Conservation (phyloP, 2,329 filamentous ascomycete genomes). For the Aspergillus bombycis region DNA sequence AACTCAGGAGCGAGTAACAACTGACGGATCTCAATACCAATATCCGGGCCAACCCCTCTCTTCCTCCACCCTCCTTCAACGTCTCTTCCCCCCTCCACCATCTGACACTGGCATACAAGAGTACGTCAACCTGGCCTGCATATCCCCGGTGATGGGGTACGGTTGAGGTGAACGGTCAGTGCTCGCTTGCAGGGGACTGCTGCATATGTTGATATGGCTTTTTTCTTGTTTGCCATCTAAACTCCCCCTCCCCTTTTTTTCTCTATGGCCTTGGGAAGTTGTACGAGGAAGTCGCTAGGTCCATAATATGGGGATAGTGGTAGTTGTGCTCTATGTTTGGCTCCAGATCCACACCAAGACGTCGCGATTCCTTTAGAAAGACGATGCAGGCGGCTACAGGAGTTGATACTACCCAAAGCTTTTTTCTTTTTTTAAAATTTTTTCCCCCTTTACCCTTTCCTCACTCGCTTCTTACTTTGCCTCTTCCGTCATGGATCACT, state of each 20-base stretch:
- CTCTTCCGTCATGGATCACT: constrained; percentile 25
- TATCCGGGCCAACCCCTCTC: constrained; percentile 11
- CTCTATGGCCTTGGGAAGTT: not conserved
- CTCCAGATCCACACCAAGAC: not conserved
- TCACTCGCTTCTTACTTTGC: constrained; percentile 7
- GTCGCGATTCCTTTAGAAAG: not conserved
- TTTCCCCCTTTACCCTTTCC: not conserved
- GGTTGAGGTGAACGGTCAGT: constrained; percentile 10
- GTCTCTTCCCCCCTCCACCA: constrained; percentile 5
- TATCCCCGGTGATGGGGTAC: constrained; percentile 17
- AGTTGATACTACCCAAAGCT: constrained; percentile 1
- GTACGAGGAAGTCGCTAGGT: not conserved
- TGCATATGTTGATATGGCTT: constrained; percentile 1
- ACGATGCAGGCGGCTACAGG: not conserved
- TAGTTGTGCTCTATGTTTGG: not conserved
- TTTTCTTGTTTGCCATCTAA: not conserved
- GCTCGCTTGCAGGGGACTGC: constrained; percentile 18
- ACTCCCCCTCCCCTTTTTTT: no score
- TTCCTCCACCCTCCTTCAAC: constrained; percentile 1
- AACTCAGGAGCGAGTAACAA: constrained; percentile 13
- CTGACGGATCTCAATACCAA: constrained; percentile 18
- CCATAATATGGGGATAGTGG: not conserved
- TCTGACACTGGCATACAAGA: constrained; percentile 6
- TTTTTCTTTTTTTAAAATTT: constrained; percentile 1
- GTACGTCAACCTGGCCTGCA: constrained; percentile 23